Percentiles rank a stretch among this genome's conserved stretches.
Conservation (phyloP, 495 filamentous ascomycete species). For the Bacidia rubella region DNA sequence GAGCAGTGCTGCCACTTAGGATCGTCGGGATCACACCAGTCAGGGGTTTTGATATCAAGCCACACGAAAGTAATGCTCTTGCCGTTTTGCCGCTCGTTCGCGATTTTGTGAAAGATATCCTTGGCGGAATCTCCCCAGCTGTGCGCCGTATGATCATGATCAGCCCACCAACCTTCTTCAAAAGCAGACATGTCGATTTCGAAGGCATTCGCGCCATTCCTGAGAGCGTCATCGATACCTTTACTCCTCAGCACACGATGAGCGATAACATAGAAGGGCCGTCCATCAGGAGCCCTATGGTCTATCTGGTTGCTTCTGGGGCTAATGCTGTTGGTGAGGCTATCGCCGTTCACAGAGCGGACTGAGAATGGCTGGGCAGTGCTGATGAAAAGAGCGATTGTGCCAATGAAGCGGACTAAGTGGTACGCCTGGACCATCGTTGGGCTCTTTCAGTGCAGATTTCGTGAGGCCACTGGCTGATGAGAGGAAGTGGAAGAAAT, state of each 20-base stretch:
- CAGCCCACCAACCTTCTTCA: constrained; percentile 12
- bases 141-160: not conserved
- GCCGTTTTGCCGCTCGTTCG: not conserved
- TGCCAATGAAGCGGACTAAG: not conserved
- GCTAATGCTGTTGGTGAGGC: not conserved
- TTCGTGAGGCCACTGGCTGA: too few species aligned
- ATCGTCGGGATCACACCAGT: constrained; percentile 6
- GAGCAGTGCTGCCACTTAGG: not conserved
- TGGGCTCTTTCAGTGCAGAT: too few species aligned
- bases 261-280: constrained; percentile 8
- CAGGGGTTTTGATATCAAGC: constrained; percentile 7
- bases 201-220: constrained; percentile 7
- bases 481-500: too few species aligned
- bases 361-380: not conserved
- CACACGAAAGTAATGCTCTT: constrained; percentile 3
- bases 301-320: not conserved
- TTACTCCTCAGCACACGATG: constrained; percentile 2
- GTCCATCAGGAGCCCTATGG: not conserved
- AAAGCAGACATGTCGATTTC: constrained; percentile 10
- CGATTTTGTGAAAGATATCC: constrained; percentile 7
- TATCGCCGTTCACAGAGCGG: not conserved
- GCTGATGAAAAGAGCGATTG: not conserved
- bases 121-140: not conserved
- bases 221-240: constrained; percentile 9
- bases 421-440: not conserved